Conservation (phyloP, 2,329 filamentous ascomycete species). For the Malbranchea zuffiana region DNA sequence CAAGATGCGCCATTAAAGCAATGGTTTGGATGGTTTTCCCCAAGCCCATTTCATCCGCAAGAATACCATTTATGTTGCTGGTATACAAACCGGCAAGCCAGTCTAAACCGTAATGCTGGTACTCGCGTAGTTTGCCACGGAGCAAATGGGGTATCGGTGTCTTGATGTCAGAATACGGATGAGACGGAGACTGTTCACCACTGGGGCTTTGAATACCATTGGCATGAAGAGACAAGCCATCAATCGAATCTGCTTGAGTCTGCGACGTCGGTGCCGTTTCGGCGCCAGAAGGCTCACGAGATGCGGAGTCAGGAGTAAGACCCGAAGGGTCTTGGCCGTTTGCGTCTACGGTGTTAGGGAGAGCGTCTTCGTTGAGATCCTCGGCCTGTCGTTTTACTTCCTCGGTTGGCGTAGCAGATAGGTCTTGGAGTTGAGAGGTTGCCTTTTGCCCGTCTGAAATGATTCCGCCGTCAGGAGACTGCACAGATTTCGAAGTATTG, state of each 20-base stretch:
- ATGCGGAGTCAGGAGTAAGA: background rate
- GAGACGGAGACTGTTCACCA: background rate
- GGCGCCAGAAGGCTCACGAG: too few relatives aligned
- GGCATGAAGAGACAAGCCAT: too few relatives aligned
- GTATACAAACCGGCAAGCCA: slow-evolving; percentile 91
- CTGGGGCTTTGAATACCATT: background rate
- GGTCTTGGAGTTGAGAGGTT: too few relatives aligned
- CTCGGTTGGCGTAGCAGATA: too few relatives aligned
- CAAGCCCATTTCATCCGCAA: slow-evolving; percentile 96
- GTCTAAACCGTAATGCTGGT: slow-evolving; percentile 92
- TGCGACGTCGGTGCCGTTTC: too few relatives aligned
- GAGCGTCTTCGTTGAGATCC: too few relatives aligned
- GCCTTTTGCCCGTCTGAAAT: too few relatives aligned
- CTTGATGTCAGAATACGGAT: slow-evolving; percentile 30
- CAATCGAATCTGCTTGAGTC: too few relatives aligned
- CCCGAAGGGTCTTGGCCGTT: background rate
- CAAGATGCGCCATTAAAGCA: slow-evolving; percentile 80
- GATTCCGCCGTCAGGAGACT: too few relatives aligned
- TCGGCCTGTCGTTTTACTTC: too few relatives aligned
- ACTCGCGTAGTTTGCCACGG: slow-evolving; percentile 81
- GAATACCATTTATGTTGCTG: slow-evolving; percentile 86
- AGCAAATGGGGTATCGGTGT: slow-evolving; percentile 72
- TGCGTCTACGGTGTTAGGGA: background rate
- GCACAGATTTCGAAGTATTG: too few relatives aligned
- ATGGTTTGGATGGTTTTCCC: slow-evolving; percentile 99